Evolutionary conservation across 139 green algal species (phyloP), one percentile per base, ranked within the genome.

Genomic region (Chlorella sp.): DNA sequence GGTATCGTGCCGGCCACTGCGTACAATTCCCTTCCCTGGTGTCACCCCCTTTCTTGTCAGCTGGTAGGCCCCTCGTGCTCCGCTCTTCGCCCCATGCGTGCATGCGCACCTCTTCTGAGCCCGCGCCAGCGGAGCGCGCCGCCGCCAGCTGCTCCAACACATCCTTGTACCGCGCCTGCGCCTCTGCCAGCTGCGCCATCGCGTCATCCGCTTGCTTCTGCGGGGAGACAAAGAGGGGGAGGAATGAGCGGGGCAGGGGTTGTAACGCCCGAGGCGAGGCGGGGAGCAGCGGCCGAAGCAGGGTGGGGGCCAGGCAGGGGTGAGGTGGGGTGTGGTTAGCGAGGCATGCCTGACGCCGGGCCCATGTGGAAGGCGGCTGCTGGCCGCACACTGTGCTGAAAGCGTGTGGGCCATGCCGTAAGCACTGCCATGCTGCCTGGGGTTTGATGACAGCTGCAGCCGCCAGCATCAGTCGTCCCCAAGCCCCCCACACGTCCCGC

Each of bases 71-170:
- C 5, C 7, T 57, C 48, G 12, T 21, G 7, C 71, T 26, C 12
- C 30, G 7, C n/a, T 24, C 32, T 7, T n/a, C n/a, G 22, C 14
- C 16, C 66, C 16, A 28, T 73, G 12, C 30, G 28, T 73, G 15
- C 26, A 15, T 30, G 64, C 75, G n/a, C 75, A 81, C 75, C 75
- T 81, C 75, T 16, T 48, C 75, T 1, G 75, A 16, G 34, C 18
- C 36, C 2, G 28, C 32, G 21, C 71, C 28, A n/a, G 71, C 71
- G 32, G 21, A 2, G 75, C 79, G 79, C 42, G 57, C 79, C 30
- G 79, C 42, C 42, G 57, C 42, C 79, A 85, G 79, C 79, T 85
- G 79, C 79, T 85, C 42, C 42, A 85, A 32, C 28, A 85, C 42
- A 36, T 85, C 79, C 11, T 68, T 85, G 79, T 85, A 85, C 3